These are phyloP conservation scores for Penicillium sp. DNA, from an alignment of 2,329 filamentous ascomycete genomes.

Conservation along the genomic window DNA sequence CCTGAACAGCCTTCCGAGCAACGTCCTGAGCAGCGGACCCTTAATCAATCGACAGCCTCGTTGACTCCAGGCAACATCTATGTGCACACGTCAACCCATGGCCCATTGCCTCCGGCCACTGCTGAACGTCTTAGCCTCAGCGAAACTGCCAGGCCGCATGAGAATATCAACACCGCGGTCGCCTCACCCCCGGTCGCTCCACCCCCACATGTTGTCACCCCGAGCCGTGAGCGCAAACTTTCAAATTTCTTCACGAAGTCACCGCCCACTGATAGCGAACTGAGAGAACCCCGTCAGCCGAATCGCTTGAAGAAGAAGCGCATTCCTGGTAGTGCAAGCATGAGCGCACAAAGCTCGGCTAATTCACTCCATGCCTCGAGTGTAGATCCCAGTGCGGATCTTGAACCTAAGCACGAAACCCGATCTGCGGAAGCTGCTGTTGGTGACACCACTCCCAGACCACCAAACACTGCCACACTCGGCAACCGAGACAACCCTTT, in stretches of 20 bases:
- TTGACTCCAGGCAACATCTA: conserved; percentile 24
- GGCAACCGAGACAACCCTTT: conserved; percentile 28
- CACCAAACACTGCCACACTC: conserved; percentile 33
- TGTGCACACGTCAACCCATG: conserved; percentile 36
- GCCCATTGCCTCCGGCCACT: conserved; percentile 28
- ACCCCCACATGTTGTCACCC: conserved; percentile 50
- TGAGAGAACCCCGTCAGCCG: conserved; percentile 66
- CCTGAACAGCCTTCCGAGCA: background rate
- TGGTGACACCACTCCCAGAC: conserved; percentile 36
- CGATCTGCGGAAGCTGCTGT: conserved; percentile 18
- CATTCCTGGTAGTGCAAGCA: conserved; percentile 72
- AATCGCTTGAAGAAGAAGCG: conserved; percentile 90
- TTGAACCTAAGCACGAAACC: conserved; percentile 30
- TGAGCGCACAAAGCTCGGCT: conserved; percentile 87
- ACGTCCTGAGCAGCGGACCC: conserved; percentile 8
- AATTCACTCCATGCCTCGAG: conserved; percentile 63
- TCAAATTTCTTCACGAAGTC: conserved; percentile 67
- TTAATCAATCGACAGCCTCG: conserved; percentile 13
- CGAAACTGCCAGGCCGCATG: conserved; percentile 20
- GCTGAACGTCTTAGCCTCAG: conserved; percentile 18
- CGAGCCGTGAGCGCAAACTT: conserved; percentile 66
- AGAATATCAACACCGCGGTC: conserved; percentile 52
- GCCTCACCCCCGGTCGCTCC: conserved; percentile 39
- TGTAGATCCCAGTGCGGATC: conserved; percentile 43
- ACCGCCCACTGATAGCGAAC: conserved; percentile 60